Percentiles rank a stretch among this genome's conserved stretches.
These are phyloP conservation scores for Ogataea sp. DNA, from an alignment of 805 yeast genomes.

Conservation along the genomic window DNA sequence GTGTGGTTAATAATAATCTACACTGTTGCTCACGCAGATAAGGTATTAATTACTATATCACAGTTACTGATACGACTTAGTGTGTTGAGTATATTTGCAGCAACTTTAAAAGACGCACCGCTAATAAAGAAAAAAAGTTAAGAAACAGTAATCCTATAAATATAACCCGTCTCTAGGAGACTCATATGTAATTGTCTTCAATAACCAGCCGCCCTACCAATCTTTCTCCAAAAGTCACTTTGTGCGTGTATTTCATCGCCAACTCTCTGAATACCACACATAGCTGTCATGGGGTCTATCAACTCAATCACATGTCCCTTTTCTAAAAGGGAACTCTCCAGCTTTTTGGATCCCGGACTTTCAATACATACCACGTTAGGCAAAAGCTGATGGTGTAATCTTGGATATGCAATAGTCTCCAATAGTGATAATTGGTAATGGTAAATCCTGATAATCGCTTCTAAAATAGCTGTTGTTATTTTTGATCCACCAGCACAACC, in stretches of 20 bases:
- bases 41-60: too few species aligned
- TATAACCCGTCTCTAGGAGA: too few species aligned
- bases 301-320: conserved; percentile 44
- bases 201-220: conserved; percentile 69
- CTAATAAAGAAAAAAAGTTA: not conserved
- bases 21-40: too few species aligned
- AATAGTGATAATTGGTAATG: conserved; percentile 51
- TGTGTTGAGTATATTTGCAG: too few species aligned
- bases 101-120: too few species aligned
- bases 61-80: too few species aligned
- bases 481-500: conserved; percentile 96
- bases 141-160: too few species aligned
- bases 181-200: too few species aligned
- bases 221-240: conserved; percentile 84
- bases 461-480: conserved; percentile 75
- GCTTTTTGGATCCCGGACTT: conserved; percentile 33
- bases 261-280: conserved; percentile 43
- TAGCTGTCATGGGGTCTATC: conserved; percentile 41
- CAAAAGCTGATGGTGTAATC: conserved; percentile 83
- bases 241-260: conserved; percentile 58
- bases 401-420: conserved; percentile 68
- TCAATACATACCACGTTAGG: conserved; percentile 68
- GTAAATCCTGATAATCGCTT: conserved; percentile 63
- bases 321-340: conserved; percentile 25
- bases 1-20: too few species aligned